Conservation (phyloP, 1,284 basidiomycete species). For the Apiotrichum gamsii region DNA sequence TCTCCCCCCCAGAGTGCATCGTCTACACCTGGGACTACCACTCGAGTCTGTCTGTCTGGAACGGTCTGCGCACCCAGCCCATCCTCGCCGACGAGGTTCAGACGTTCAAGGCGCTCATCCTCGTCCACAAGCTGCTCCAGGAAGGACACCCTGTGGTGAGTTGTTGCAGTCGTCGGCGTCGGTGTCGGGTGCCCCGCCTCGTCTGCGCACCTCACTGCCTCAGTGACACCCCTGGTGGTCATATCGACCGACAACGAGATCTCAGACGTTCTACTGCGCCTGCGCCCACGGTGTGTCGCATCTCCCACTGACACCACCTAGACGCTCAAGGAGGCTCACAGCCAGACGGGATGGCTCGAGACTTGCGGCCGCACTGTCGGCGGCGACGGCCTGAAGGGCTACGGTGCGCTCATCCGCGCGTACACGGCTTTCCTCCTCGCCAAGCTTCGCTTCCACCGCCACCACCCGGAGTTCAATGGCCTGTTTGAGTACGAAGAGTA, state of each 20-base stretch:
- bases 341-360: slow-evolving; percentile 93
- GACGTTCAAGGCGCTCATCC: slow-evolving; percentile 92
- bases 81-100: slow-evolving; percentile 92
- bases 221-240: no score
- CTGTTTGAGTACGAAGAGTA: slow-evolving; percentile 97
- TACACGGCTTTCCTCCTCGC: slow-evolving; percentile 90
- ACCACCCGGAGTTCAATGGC: slow-evolving; percentile 91
- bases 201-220: no score
- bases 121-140: slow-evolving; percentile 90
- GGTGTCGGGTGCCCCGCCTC: no score
- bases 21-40: slow-evolving; percentile 98
- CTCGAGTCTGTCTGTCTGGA: slow-evolving; percentile 95
- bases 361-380: slow-evolving; percentile 85
- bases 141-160: slow-evolving; percentile 87
- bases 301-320: slow-evolving; percentile 34
- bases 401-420: slow-evolving; percentile 81
- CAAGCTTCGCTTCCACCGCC: slow-evolving; percentile 89
- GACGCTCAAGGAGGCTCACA: slow-evolving; percentile 91
- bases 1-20: slow-evolving; percentile 66
- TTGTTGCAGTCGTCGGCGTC: no score
- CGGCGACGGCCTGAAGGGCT: slow-evolving; percentile 72
- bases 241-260: no score
- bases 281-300: no score
- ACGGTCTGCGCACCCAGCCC: slow-evolving; percentile 84
- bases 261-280: no score